Base-by-base conservation (phyloP, 1,139 yeast species). In the Chernovozyma sophiae-reginae region DNA sequence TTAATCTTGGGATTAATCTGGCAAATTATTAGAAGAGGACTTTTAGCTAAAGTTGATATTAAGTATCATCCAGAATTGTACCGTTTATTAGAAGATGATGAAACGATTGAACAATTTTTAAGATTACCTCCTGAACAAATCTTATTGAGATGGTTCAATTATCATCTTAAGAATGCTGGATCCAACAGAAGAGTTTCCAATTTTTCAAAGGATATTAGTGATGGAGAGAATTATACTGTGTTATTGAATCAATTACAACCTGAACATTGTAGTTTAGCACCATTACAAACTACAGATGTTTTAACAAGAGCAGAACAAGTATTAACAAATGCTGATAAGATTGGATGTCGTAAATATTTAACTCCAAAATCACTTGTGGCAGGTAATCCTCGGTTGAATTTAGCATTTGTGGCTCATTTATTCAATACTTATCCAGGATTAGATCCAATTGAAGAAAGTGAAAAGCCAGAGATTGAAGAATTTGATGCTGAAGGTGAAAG, bases 401-500 rank as follows among this genome's bases (percentile, higher is more conserved):
- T 92, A 61, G 97, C 98, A 1, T 92, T 92, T 60, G 97, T 92
- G 41, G 98, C 98, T 31, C 95, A 92, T 58, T 72, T 92, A 56
- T 92, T 92, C 74, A 92, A 92, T 67, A 90, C 96, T 4, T 81
- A 87, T 55, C 99, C 99, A 36, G 97, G 98, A 36, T 75, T 92
- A 51, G 97, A 89, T 44, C 97, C 98, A 44, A 78, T 92, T 47
- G 95, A 87, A 55, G 98, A 92, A 62, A 78, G 74, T 43, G 98
- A 92, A 59, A 83, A 81, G 53, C 84, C 86, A 22, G 94, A 83
- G 54, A 86, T 90, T 50, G 92, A 84, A 59, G 98, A 89, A 49
- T 92, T 94, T 54, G 99, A 92, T 59, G 98, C 98, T 14, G 98
- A 94, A 66, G 99, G 99, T 45, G 99, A 92, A 67, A 84, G 98